A percentile compares a stretch with the other conserved stretches of the same genome.
Conservation (phyloP, 768 basidiomycete species). For the Tremella fuciformis region DNA sequence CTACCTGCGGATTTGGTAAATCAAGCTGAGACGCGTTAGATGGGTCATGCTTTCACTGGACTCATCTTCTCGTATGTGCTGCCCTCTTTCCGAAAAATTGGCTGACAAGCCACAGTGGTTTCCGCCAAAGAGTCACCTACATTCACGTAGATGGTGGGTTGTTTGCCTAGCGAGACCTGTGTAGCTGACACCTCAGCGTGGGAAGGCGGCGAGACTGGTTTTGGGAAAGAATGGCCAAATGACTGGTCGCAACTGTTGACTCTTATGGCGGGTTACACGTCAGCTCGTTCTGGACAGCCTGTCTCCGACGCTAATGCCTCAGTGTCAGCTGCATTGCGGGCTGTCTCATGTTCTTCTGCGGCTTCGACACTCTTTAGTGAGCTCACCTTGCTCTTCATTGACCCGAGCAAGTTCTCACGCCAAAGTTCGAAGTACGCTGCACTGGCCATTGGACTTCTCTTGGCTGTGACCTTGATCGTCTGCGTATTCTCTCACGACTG, state of each 20-base stretch:
- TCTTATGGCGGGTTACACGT: slow-evolving; percentile 42
- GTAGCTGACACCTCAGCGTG: slow-evolving; percentile 12
- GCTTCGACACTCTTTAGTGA: slow-evolving; percentile 17
- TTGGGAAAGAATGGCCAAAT: slow-evolving; percentile 19
- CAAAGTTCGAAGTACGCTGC: slow-evolving; percentile 40
- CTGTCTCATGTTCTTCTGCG: slow-evolving; percentile 31
- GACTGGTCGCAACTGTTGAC: slow-evolving; percentile 14
- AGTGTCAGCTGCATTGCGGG: slow-evolving; percentile 30
- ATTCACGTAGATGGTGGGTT: slow-evolving; percentile 36
- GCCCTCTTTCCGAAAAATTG: not conserved
- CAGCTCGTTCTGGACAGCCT: slow-evolving; percentile 4
- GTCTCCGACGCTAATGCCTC: too few relatives aligned
- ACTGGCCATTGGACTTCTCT: slow-evolving; percentile 17
- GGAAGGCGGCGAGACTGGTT: slow-evolving; percentile 37
- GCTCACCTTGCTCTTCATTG: not conserved
- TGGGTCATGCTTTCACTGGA: slow-evolving; percentile 39
- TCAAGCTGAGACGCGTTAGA: slow-evolving; percentile 13
- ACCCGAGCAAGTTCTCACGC: not conserved
- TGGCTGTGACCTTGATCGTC: slow-evolving; percentile 26
- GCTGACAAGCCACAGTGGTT: slow-evolving; percentile 13
- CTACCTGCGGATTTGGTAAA: not conserved
- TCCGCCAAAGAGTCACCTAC: slow-evolving; percentile 19
- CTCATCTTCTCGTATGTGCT: slow-evolving; percentile 17
- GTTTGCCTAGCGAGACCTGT: not conserved
- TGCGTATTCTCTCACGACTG: slow-evolving; percentile 10